phyloP scores from a whole-genome alignment of 1,284 basidiomycete genomes.

The Tylopilus sp. region DNA sequence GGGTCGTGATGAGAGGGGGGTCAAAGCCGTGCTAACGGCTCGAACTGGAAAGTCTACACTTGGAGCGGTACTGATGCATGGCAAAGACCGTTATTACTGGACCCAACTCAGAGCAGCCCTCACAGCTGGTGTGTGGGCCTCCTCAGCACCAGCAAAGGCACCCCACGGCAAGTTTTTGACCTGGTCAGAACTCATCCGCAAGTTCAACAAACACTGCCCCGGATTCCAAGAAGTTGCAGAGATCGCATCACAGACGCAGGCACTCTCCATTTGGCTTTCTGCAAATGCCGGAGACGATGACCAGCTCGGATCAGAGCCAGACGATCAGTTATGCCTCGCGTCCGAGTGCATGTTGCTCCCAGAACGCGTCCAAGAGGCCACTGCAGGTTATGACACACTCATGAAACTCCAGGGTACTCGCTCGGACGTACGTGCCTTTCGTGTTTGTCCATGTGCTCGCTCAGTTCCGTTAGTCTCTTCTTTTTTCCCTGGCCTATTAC shows the following conservation, averaged over 20 bases:
- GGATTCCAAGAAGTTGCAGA: constrained; percentile 71
- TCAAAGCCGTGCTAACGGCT: constrained; percentile 1
- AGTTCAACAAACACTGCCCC: constrained; percentile 89
- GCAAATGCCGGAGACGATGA: constrained; percentile 56
- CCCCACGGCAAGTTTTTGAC: constrained; percentile 68
- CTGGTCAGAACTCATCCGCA: constrained; percentile 87
- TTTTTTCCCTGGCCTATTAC: constrained; percentile 79
- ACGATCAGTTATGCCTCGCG: constrained; percentile 57
- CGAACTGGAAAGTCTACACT: not conserved
- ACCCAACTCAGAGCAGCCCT: constrained; percentile 73
- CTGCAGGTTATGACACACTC: constrained; percentile 61
- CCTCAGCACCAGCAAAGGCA: constrained; percentile 68
- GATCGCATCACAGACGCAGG: constrained; percentile 74
- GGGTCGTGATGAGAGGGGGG: constrained; percentile 21
- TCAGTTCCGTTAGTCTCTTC: constrained; percentile 57
- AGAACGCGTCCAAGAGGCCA: constrained; percentile 66
- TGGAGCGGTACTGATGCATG: constrained; percentile 24
- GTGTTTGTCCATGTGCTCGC: constrained; percentile 16
- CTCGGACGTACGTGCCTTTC: constrained; percentile 65
- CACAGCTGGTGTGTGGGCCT: constrained; percentile 76
- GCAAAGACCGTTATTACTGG: constrained; percentile 81
- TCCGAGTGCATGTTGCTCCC: constrained; percentile 67
- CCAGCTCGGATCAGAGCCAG: constrained; percentile 44
- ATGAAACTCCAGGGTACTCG: constrained; percentile 62
- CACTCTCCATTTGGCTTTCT: constrained; percentile 68